Evolutionary conservation across 2,329 filamentous ascomycete genomes (phyloP).

Genomic region (Penicillium sp.): DNA sequence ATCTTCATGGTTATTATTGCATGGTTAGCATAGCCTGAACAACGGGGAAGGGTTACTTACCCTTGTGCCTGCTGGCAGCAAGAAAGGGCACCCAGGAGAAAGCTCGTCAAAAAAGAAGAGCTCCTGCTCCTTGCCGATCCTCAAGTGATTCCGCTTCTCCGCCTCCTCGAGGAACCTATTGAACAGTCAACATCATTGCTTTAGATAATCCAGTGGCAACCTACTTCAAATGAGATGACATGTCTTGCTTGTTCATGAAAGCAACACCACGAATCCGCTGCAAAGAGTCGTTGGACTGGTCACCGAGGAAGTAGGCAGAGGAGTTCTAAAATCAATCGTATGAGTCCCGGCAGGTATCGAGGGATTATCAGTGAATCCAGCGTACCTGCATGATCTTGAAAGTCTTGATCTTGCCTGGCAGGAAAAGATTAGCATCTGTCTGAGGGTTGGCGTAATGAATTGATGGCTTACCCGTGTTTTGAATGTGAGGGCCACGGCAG

Average conservation of each 20-base stretch:
- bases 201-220: neutral
- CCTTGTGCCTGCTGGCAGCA: slow-evolving; percentile 88
- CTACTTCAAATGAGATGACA: slow-evolving; percentile 83
- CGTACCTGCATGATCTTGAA: slow-evolving; percentile 83
- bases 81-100: slow-evolving; percentile 92
- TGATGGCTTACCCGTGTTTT: slow-evolving; percentile 73
- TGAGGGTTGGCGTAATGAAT: too few relatives aligned
- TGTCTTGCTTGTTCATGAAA: slow-evolving; percentile 94
- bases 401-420: slow-evolving; percentile 70
- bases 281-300: slow-evolving; percentile 90
- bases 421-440: too few relatives aligned
- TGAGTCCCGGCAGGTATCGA: neutral
- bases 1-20: too few relatives aligned
- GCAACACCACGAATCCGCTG: slow-evolving; percentile 97
- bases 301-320: slow-evolving; percentile 89
- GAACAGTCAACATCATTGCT: neutral
- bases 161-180: slow-evolving; percentile 82
- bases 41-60: too few relatives aligned
- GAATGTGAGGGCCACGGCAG: slow-evolving; percentile 92
- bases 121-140: slow-evolving; percentile 93
- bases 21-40: too few relatives aligned
- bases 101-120: slow-evolving; percentile 95
- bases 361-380: neutral
- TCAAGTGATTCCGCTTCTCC: slow-evolving; percentile 94
- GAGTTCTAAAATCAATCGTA: slow-evolving; percentile 56